Base-by-base conservation (phyloP, 768 basidiomycete genomes). In the Sporobolomyces pararoseus region DNA sequence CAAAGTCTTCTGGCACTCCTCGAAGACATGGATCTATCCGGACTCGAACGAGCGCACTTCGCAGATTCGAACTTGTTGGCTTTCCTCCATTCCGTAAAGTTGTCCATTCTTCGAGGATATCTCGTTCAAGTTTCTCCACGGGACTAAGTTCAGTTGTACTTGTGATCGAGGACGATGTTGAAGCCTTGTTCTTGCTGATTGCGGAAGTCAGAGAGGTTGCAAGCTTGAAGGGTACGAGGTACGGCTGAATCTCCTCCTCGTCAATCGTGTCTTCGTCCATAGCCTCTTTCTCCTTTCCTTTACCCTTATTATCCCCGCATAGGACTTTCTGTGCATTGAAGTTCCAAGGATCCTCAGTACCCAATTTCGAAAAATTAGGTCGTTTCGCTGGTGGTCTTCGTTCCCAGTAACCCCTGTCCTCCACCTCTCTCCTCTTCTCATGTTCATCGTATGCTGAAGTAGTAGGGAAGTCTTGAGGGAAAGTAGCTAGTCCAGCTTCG, bases 341-440 rank as follows among this genome's bases (percentile, higher is more conserved):
- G 29, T 51, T 64, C 50, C 61, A 71, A 2, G 50, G 63, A 58
- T 19, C n/a, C 63, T 82, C 78, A 0, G 85, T 87, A 7, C 64
- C 86, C 50, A 91, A 75, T 70, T 84, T 86, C 25, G 80, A 81
- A 70, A 83, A 92, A 74, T 88, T 90, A 12, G 85, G 82, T 65
- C 90, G 83, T 80, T 97, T 99, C 9, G 90, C 93, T 10, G 89
- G 88, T 21, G 95, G 94, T 62, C 87, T 90, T 65, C 87, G 81
- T 58, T 85, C 84, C 92, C 92, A 97, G 23, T 80, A 80, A 31
- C 78, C 83, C 49, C 81, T 81, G 49, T 89, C 88, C 70, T 85
- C 82, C 3, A 76, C 77, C 32, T 82, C 88, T n/a, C 82, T 82
- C 25, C 82, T 77, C 3, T 78, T 77, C 55, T 84, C 83, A 78